Evolutionary conservation across 805 yeast species (phyloP).

Genomic region (Myxozyma lipomycoides): DNA sequence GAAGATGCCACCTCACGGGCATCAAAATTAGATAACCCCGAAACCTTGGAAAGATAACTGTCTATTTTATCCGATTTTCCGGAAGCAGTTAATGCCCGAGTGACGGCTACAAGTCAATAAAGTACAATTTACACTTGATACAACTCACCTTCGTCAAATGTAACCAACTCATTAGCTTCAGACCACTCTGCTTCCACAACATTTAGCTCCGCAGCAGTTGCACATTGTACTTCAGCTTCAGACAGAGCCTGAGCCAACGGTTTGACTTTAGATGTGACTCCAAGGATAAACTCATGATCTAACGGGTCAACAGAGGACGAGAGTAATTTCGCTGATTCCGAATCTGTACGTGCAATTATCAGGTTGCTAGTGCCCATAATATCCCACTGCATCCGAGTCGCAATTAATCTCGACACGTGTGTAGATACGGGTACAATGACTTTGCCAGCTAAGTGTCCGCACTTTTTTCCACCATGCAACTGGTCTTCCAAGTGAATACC

Average conservation of each 20-base stretch:
- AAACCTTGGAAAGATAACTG: conserved; percentile 31
- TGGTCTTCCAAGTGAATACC: conserved; percentile 65
- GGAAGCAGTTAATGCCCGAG: neutral
- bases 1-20: conserved; percentile 33
- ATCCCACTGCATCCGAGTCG: conserved; percentile 63
- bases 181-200: conserved; percentile 49
- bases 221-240: conserved; percentile 45
- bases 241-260: conserved; percentile 47
- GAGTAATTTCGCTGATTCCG: conserved; percentile 52
- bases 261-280: conserved; percentile 39
- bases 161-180: conserved; percentile 40
- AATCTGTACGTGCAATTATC: conserved; percentile 59
- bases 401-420: conserved; percentile 51
- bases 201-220: conserved; percentile 38
- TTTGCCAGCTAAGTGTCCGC: conserved; percentile 62
- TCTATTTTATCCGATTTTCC: conserved; percentile 36
- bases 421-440: conserved; percentile 58
- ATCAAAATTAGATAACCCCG: conserved; percentile 34
- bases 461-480: conserved; percentile 61
- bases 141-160: conserved; percentile 49
- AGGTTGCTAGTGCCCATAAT: conserved; percentile 56
- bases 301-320: conserved; percentile 51
- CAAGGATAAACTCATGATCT: conserved; percentile 55
- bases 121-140: neutral
- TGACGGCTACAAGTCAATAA: conserved; percentile 4